These are phyloP conservation scores for Calcarisporium arbuscula DNA, from an alignment of 2,329 filamentous ascomycete species.

Conservation along the genomic window DNA sequence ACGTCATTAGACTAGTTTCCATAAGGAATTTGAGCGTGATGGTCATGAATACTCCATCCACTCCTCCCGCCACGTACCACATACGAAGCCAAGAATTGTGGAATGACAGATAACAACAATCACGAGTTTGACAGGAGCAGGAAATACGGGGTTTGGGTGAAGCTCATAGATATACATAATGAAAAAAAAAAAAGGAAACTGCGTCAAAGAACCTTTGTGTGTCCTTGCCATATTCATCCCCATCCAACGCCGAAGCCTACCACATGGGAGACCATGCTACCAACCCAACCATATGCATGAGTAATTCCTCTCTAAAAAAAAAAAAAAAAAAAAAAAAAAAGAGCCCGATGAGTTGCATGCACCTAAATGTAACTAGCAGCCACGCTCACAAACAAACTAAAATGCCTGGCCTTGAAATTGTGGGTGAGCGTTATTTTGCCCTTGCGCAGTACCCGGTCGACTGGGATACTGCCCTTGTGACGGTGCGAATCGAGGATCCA, in stretches of 20 bases:
- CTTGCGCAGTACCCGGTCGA: slow-evolving; percentile 12
- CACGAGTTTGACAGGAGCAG: no score
- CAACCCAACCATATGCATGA: slow-evolving; percentile 8
- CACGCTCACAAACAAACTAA: slow-evolving; percentile 11
- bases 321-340: slow-evolving; percentile 5
- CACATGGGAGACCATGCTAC: slow-evolving; percentile 4
- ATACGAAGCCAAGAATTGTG: no score
- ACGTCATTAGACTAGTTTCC: no score
- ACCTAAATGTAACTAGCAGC: slow-evolving; percentile 9
- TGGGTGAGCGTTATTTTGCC: slow-evolving; percentile 16
- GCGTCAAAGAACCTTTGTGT: no score
- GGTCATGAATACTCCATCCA: no score
- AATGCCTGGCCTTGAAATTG: slow-evolving; percentile 32
- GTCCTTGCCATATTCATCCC: no score
- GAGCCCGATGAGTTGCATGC: neutral
- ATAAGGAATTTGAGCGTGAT: no score
- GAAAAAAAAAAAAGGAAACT: slow-evolving; percentile 1
- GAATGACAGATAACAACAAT: no score
- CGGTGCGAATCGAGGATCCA: slow-evolving; percentile 20
- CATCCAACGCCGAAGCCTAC: no score
- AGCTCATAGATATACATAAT: no score
- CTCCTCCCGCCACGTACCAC: no score
- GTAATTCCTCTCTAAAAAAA: slow-evolving; percentile 5
- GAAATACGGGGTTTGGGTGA: slow-evolving; percentile 2
- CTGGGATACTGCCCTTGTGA: slow-evolving; percentile 24